Base-by-base conservation (phyloP, 352 stramenopile species). In the Phytophthora ohioensis region DNA sequence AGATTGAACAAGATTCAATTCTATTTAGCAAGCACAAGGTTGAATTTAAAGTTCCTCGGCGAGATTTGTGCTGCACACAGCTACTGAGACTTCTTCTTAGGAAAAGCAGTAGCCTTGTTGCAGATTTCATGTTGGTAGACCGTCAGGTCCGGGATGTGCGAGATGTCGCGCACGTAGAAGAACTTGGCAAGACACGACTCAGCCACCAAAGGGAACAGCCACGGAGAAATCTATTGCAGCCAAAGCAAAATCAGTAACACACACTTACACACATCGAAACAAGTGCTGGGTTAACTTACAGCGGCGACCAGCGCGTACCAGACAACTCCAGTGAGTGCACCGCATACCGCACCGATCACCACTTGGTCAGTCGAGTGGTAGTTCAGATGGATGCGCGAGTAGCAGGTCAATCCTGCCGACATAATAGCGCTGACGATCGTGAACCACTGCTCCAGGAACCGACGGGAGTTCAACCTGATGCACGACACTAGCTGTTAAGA, bases 291-390 rank as follows among this genome's bases (percentile, higher is more conserved):
- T 32, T 17, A 55, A 42, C 46, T 61, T 73, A 84, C 76, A 58
- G 58, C 53, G 17, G 64, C 52, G 32, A 84, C 59, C 6, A 87
- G 27, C 9, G 80, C 55, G 57, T 92, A 82, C 88, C 88, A 96
- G 9, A 69, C 27, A 17, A 85, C 48, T 1, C 85, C 88, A 43
- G 61, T 64, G 13, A 83, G 30, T 3, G 69, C 55, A 13, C 89
- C 89, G 6, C 95, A 69, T 9, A 72, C 62, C 8, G 75, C 79
- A 9, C 89, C 89, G 10, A 82, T 82, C 5, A 70, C 17, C 27
- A 94, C 87, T 76, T 96, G 89, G n/a, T 90, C 84, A 15, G 74
- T 65, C 15, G 80, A 89, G 71, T 96, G 89, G 63, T 96, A 96
- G 15, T 87, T 86, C 15, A 96, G 73, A 27, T 85, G 88, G 6